Evolutionary conservation across 257 asterid species (phyloP).

Genomic region (Nemophila menziesii): DNA sequence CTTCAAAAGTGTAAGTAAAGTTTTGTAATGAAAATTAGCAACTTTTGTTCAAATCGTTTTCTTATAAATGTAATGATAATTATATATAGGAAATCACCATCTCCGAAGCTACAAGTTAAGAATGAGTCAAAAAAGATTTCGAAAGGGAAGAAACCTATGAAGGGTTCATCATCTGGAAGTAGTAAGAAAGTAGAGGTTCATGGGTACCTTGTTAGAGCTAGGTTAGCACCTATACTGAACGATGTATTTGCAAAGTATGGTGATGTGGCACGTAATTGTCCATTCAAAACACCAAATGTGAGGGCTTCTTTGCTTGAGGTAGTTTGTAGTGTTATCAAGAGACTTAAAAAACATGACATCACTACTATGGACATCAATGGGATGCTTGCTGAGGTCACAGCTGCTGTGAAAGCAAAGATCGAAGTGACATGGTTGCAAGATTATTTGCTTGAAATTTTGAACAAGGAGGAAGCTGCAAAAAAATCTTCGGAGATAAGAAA

Average conservation of each 20-base stretch:
- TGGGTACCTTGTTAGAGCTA: slow-evolving; percentile 26
- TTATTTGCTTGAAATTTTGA: slow-evolving; percentile 12
- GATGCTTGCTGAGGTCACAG: slow-evolving; percentile 20
- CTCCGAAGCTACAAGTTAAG: background rate
- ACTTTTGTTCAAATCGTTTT: background rate
- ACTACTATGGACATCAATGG: slow-evolving; percentile 14
- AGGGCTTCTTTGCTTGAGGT: slow-evolving; percentile 30
- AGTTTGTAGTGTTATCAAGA: slow-evolving; percentile 18
- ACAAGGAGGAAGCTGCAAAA: slow-evolving; percentile 9
- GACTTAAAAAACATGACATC: slow-evolving; percentile 11
- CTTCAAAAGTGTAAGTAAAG: slow-evolving; percentile 6
- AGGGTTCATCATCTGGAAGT: slow-evolving; percentile 1
- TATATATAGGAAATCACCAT: background rate
- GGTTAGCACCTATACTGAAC: slow-evolving; percentile 16
- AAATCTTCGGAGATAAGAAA: slow-evolving; percentile 9
- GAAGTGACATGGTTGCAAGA: slow-evolving; percentile 25
- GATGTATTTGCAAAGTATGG: slow-evolving; percentile 28
- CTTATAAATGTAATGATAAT: background rate
- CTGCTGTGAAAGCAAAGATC: slow-evolving; percentile 14
- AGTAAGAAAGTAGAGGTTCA: slow-evolving; percentile 13
- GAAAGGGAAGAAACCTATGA: slow-evolving; percentile 8
- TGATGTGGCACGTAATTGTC: slow-evolving; percentile 24
- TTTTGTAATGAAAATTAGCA: background rate
- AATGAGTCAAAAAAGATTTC: slow-evolving; percentile 1
- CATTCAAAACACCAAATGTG: slow-evolving; percentile 17